Evolutionary conservation across 371 early-diverging fungal species (phyloP).

Genomic region (Circinella umbellata): DNA sequence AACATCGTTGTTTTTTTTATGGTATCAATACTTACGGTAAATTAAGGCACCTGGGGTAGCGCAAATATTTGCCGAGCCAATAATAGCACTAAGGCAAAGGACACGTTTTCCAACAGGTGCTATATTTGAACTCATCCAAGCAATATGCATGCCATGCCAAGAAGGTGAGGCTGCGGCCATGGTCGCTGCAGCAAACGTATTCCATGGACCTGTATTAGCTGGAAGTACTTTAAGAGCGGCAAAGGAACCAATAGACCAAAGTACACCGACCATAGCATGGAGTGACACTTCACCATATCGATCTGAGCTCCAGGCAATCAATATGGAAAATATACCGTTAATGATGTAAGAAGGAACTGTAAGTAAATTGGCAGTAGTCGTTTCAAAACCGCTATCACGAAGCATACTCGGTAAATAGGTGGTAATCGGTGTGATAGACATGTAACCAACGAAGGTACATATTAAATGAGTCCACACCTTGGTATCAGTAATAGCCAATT

Average conservation of each 20-base stretch:
- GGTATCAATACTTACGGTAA: constrained; percentile 20
- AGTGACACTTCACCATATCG: constrained; percentile 47
- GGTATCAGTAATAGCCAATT: constrained; percentile 25
- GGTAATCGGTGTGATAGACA: constrained; percentile 46
- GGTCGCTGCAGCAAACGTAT: constrained; percentile 42
- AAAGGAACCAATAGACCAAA: constrained; percentile 46
- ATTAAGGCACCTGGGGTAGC: constrained; percentile 29
- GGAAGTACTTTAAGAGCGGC: constrained; percentile 49
- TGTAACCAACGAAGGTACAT: constrained; percentile 36
- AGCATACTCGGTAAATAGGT: constrained; percentile 57
- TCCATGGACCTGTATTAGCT: constrained; percentile 40
- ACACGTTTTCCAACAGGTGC: constrained; percentile 57
- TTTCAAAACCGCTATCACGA: constrained; percentile 51
- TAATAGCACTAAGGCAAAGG: constrained; percentile 45
- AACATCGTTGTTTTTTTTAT: neutral
- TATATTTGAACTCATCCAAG: constrained; percentile 52
- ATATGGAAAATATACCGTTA: constrained; percentile 44
- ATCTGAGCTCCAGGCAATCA: constrained; percentile 51
- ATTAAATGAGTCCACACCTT: constrained; percentile 52
- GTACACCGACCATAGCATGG: constrained; percentile 39
- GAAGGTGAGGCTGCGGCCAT: constrained; percentile 30
- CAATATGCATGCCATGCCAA: constrained; percentile 56
- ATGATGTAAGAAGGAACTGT: constrained; percentile 56
- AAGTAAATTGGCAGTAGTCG: constrained; percentile 52
- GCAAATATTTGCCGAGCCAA: constrained; percentile 46